These are phyloP conservation scores for Capillidium rhysosporum DNA, from an alignment of 371 early-diverging fungal species.

Conservation along the genomic window DNA sequence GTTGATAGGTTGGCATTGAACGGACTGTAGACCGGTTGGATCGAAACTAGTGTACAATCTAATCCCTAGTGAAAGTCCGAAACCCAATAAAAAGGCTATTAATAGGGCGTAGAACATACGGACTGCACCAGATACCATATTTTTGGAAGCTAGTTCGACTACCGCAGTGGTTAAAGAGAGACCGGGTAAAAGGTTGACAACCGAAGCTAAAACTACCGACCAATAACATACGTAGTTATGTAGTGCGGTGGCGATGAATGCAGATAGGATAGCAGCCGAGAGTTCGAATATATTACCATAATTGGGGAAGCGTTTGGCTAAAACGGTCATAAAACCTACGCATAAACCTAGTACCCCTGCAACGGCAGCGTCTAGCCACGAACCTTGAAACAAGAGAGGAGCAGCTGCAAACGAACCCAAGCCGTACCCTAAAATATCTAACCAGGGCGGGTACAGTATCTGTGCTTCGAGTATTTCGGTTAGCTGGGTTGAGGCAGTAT, in stretches of 20 bases:
- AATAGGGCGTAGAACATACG: slow-evolving; percentile 40
- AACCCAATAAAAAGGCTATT: slow-evolving; percentile 35
- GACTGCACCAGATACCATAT: slow-evolving; percentile 47
- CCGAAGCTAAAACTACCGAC: slow-evolving; percentile 23
- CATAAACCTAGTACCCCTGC: slow-evolving; percentile 20
- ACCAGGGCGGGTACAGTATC: slow-evolving; percentile 23
- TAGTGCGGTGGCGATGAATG: slow-evolving; percentile 25
- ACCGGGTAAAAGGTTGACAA: slow-evolving; percentile 32
- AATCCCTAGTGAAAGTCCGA: slow-evolving; percentile 37
- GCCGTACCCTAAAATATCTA: slow-evolving; percentile 28
- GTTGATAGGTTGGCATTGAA: slow-evolving; percentile 11
- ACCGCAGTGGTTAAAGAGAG: slow-evolving; percentile 31
- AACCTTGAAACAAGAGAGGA: slow-evolving; percentile 24
- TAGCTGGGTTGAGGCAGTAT: slow-evolving; percentile 30
- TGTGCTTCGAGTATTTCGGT: slow-evolving; percentile 27
- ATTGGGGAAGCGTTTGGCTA: slow-evolving; percentile 20
- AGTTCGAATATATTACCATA: slow-evolving; percentile 32
- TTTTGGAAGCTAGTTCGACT: slow-evolving; percentile 45
- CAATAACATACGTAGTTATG: slow-evolving; percentile 22
- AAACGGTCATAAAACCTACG: slow-evolving; percentile 18
- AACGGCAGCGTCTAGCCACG: slow-evolving; percentile 25
- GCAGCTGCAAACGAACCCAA: slow-evolving; percentile 28
- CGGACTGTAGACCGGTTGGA: slow-evolving; percentile 1
- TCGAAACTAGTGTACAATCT: slow-evolving; percentile 17
- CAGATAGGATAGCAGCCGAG: slow-evolving; percentile 23